Base-by-base conservation (phyloP, 1,284 basidiomycete genomes). In the Leccinum ponderosum region DNA sequence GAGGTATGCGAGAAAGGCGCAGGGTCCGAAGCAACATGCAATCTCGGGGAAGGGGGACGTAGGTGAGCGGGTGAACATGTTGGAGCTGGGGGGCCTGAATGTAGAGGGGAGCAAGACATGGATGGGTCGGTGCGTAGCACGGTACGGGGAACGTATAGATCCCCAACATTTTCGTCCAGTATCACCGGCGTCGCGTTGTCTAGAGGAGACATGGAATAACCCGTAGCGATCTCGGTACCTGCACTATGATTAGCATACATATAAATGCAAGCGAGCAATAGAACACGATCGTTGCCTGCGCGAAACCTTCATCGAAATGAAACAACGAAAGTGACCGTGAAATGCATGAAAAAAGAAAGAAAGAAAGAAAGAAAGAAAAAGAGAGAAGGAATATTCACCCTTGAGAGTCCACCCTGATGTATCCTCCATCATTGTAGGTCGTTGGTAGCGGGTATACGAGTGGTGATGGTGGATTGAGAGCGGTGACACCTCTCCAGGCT, bases 401-500 rank as follows among this genome's bases (percentile, higher is more conserved):
- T 65, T 72, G 69, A 12, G 71, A 62, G 27, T 72, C 64, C 27
- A 73, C 69, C 53, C 55, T 69, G 9, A 55, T 51, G 35, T 68
- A 72, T 39, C 52, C 66, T 53, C 57, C 53, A 44, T 73, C 69
- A 29, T 37, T 42, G 56, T 65, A 72, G 2, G 68, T 62, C 44
- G 50, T 71, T n/a, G 71, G 66, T 12, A 69, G 73, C 4, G 62
- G 62, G 15, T 62, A 44, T 12, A 50, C 25, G 27, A 68, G 57
- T 8, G 71, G 62, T 8, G 64, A 69, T 2, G 74, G 67, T 25
- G 76, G 66, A n/a, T 76, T 69, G 62, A 90, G 76, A 3, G 88
- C 87, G n/a, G 84, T 84, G 25, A 90, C 75, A 1, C 89, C 89
- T 7, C 89, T 77, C 89, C 89, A 91, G 33, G 81, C 76, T 37